phyloP scores from a whole-genome alignment of 2,329 filamentous ascomycete species.

The Berkeleyomyces basicola region DNA sequence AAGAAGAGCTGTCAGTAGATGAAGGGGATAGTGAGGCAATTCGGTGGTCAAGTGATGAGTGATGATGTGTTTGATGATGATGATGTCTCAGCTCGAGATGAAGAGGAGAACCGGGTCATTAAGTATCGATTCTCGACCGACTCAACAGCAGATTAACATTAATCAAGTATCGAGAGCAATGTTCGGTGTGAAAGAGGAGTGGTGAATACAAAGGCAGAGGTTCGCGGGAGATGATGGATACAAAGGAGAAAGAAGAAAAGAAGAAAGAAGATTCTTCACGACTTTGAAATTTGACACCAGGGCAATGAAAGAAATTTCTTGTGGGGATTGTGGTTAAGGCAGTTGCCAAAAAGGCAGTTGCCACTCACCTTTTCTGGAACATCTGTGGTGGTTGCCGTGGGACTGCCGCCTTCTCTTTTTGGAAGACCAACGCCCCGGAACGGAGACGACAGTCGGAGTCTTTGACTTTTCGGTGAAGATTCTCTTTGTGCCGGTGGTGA shows the following conservation, averaged over 20 bases:
- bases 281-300: not conserved
- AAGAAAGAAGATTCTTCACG: not conserved
- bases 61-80: not conserved
- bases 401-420: not conserved
- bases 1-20: no score
- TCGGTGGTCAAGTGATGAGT: not conserved
- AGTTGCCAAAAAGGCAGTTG: not conserved
- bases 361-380: not conserved
- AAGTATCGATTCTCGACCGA: no score
- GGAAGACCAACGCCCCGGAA: no score
- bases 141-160: no score
- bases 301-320: not conserved
- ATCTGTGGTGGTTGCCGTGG: not conserved
- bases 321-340: no score
- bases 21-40: not conserved
- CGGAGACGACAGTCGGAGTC: no score
- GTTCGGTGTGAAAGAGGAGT: not conserved
- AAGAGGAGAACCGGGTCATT: conserved; percentile 5
- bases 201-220: not conserved
- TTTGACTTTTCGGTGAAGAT: no score
- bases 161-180: not conserved
- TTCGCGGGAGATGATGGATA: not conserved
- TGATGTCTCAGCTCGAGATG: not conserved
- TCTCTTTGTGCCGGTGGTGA: not conserved
- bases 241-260: not conserved